phyloP scores from a whole-genome alignment of 257 asterid species.

The Ilex asprella region DNA sequence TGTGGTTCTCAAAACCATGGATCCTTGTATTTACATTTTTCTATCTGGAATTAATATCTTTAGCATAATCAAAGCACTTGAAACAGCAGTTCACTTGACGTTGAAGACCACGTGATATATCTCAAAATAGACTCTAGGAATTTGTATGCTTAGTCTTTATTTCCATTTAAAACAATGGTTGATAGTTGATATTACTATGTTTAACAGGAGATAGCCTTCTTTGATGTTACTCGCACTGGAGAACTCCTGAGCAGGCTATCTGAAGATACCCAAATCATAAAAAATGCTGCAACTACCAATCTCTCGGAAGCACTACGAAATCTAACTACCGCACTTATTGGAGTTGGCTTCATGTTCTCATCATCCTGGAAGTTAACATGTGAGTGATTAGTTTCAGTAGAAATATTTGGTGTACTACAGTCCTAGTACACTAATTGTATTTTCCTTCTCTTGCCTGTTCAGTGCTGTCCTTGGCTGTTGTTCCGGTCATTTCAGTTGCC shows the following conservation, averaged over 20 bases:
- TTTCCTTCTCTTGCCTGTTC: neutral
- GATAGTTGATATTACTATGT: slow-evolving; percentile 4
- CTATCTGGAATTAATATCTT: neutral
- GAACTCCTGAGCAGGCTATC: slow-evolving; percentile 90
- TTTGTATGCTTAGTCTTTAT: neutral
- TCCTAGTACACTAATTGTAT: neutral
- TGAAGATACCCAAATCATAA: slow-evolving; percentile 88
- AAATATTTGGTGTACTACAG: neutral
- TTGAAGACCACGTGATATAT: neutral
- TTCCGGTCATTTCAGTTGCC: neutral
- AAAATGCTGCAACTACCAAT: slow-evolving; percentile 84
- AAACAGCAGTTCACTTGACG: neutral
- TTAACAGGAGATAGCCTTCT: slow-evolving; percentile 74
- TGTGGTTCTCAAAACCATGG: neutral
- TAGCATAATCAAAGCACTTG: neutral
- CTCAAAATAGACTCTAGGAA: neutral
- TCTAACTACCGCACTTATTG: slow-evolving; percentile 72
- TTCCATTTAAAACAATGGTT: slow-evolving; percentile 3
- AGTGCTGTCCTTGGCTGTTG: neutral
- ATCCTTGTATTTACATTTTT: neutral
- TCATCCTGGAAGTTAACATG: slow-evolving; percentile 80
- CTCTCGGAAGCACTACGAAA: slow-evolving; percentile 88
- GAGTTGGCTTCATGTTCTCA: slow-evolving; percentile 78
- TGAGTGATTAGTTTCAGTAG: slow-evolving; percentile 6
- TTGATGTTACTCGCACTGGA: slow-evolving; percentile 86